A percentile compares a stretch with the other conserved stretches of the same genome.
These are phyloP conservation scores for Ophiostoma angusticollis DNA, from an alignment of 2,329 filamentous ascomycete genomes.

Conservation along the genomic window DNA sequence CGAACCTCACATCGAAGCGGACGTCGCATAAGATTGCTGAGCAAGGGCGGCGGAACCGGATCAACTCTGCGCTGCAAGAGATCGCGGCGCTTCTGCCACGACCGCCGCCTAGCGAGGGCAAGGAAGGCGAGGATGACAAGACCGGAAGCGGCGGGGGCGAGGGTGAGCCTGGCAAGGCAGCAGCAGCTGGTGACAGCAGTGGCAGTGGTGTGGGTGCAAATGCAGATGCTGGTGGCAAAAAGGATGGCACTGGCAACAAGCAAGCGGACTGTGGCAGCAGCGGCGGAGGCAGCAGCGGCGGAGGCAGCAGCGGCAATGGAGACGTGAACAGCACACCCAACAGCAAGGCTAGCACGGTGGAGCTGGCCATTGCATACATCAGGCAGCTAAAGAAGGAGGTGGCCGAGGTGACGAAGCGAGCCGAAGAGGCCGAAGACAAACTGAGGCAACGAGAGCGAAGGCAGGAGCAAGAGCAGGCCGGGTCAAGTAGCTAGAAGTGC, in stretches of 20 bases:
- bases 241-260: constrained; percentile 70
- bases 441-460: constrained; percentile 25
- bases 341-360: constrained; percentile 96
- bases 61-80: constrained; percentile 85
- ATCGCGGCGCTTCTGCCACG: constrained; percentile 74
- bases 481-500: too few relatives aligned
- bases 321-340: constrained; percentile 43
- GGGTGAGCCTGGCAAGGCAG: constrained; percentile 21
- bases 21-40: constrained; percentile 98
- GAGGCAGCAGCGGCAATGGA: constrained; percentile 24
- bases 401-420: constrained; percentile 47
- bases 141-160: constrained; percentile 17
- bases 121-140: constrained; percentile 17
- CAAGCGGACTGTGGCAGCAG: constrained; percentile 69
- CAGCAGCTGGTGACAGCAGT: constrained; percentile 33
- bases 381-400: constrained; percentile 67
- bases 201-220: not conserved
- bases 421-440: constrained; percentile 53
- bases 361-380: constrained; percentile 92
- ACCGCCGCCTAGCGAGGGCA: constrained; percentile 19
- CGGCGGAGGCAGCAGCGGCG: constrained; percentile 16
- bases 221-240: constrained; percentile 46
- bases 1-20: constrained; percentile 87
- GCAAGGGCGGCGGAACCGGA: constrained; percentile 86
- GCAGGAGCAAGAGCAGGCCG: not conserved